Conservation (phyloP, 768 basidiomycete species). For the Filobasidium floriforme region DNA sequence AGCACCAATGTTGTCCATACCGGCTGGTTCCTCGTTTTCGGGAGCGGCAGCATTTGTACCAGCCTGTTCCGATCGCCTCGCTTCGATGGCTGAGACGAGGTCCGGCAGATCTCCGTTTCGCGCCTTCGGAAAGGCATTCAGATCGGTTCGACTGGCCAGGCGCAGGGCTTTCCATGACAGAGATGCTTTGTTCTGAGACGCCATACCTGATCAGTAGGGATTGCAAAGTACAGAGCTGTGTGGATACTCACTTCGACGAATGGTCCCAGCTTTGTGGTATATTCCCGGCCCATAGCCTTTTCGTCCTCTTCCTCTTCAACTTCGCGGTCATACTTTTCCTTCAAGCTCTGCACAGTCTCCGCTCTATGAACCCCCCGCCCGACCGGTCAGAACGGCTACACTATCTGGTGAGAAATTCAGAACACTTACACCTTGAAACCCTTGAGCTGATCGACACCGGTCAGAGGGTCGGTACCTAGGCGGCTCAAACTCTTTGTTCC, state of each 20-base stretch:
- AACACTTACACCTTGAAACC: slow-evolving; percentile 17
- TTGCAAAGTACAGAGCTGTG: too few relatives aligned
- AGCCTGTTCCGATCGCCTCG: neutral
- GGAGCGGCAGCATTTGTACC: neutral
- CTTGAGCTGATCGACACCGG: slow-evolving; percentile 21
- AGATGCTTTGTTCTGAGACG: slow-evolving; percentile 11
- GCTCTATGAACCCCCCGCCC: neutral
- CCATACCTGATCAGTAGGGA: neutral
- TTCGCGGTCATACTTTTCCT: slow-evolving; percentile 12
- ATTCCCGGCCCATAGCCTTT: neutral
- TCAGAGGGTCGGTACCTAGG: slow-evolving; percentile 15
- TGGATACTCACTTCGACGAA: slow-evolving; percentile 13
- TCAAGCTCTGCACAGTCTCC: slow-evolving; percentile 4
- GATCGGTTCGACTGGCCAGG: neutral
- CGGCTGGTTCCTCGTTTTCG: neutral
- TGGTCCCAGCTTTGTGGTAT: neutral
- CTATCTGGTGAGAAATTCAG: too few relatives aligned
- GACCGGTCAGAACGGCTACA: neutral
- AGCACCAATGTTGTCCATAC: neutral
- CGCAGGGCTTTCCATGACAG: slow-evolving; percentile 12
- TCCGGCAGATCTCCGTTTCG: slow-evolving; percentile 1
- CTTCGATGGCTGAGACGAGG: slow-evolving; percentile 5
- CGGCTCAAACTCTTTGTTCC: slow-evolving; percentile 18
- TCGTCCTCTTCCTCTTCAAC: slow-evolving; percentile 10
- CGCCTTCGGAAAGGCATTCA: neutral